phyloP scores from a whole-genome alignment of 2,329 filamentous ascomycete species.

The Hymenoscyphus occultus region DNA sequence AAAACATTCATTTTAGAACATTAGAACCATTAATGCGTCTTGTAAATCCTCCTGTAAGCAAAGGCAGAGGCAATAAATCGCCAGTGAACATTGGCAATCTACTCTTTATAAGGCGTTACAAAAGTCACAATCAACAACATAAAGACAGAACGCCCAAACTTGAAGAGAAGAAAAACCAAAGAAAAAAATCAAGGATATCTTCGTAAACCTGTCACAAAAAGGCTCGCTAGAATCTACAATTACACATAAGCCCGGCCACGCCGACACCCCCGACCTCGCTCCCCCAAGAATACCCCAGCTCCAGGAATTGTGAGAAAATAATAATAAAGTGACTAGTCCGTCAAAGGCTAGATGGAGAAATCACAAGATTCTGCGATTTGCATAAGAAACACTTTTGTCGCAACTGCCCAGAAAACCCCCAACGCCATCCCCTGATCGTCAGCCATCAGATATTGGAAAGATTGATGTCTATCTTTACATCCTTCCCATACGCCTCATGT shows the following conservation, averaged over 20 bases:
- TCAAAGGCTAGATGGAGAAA: not conserved
- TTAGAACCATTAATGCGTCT: too few species aligned
- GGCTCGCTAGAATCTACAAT: slow-evolving; percentile 18
- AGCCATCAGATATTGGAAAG: not conserved
- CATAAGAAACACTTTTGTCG: not conserved
- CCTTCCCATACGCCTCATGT: slow-evolving; percentile 25
- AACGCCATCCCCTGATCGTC: not conserved
- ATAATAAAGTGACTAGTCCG: not conserved
- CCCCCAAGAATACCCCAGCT: not conserved
- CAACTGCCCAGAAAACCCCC: not conserved
- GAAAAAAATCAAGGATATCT: slow-evolving; percentile 5
- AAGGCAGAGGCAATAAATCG: not conserved
- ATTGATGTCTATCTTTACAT: slow-evolving; percentile 28
- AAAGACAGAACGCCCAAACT: not conserved
- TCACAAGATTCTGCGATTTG: not conserved
- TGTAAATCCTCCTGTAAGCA: not conserved
- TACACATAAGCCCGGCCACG: slow-evolving; percentile 15
- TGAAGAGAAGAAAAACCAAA: not conserved
- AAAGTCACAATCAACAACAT: not conserved
- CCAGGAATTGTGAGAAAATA: not conserved
- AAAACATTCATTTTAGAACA: too few species aligned
- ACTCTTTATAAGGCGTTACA: not conserved
- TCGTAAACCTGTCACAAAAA: slow-evolving; percentile 2
- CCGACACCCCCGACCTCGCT: slow-evolving; percentile 20
- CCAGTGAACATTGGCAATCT: not conserved